Evolutionary conservation across 495 filamentous ascomycete genomes (phyloP), one percentile per base, ranked within the genome.

Genomic region (Xylaria bambusicola): DNA sequence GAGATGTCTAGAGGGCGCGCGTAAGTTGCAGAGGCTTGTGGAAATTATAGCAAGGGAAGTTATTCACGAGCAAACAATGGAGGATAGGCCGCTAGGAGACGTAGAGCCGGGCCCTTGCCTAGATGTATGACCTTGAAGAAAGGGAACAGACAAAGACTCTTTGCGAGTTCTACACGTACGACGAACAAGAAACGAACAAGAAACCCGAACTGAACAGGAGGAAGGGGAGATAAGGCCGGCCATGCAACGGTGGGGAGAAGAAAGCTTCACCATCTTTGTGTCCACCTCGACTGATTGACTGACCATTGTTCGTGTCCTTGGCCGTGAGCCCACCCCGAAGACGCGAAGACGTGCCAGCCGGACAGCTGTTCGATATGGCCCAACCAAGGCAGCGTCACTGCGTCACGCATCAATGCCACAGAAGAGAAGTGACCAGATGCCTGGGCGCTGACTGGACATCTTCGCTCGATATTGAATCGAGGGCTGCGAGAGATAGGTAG

Each of bases 51-150:
- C 29, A 66, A 46, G 46, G 12, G 12, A 53, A 47, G 48, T 5
- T 49, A 64, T 53, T 57, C 31, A 63, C 59, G 48, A 42, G 52
- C 41, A 56, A 20, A 71, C 66, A 71, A 71, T 68, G 63, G 57
- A 40, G 17, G 31, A 48, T 31, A 45, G 56, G 35, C 27, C 44
- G 24, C 27, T 38, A 56, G 49, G 61, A 47, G 48, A 56, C 57
- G 55, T 20, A 44, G 10, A 56, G 41, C 35, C 42, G 62, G 58
- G 60, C 51, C 33, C 38, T 41, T 44, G 53, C 51, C 51, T 2
- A 31, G n/a, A 33, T 50, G 50, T 60, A 35, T 52, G 40, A 40
- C 51, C 48, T 45, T 36, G 49, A 44, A 49, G 42, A 36, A 38
- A 47, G 33, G n/a, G 52, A 52, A 17, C 35, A 13, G 38, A 61